Base-by-base conservation (phyloP, 192 early-diverging fungal genomes). In the Gryganskiella cystojenkinii region DNA sequence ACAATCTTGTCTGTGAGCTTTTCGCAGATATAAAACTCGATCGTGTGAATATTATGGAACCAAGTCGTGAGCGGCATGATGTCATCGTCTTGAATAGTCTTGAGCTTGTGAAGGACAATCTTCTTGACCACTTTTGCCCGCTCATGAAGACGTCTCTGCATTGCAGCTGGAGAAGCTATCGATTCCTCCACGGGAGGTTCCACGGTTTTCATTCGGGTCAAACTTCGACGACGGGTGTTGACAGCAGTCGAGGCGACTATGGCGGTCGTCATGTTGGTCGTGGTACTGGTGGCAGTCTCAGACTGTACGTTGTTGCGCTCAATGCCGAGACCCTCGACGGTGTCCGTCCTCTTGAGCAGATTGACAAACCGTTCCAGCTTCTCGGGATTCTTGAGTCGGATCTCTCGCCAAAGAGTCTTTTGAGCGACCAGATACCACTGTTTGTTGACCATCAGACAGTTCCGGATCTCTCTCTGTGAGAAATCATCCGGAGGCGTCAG, bases 11-110 rank as follows among this genome's bases (percentile, higher is more conserved):
- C 82, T 9, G 80, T 69, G 1, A 87, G 57, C 47, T 82, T 72
- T 30, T 84, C 85, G 24, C 85, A 87, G 33, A 87, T 87, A n/a
- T 87, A 87, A 15, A 87, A 78, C 30, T 87, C 83, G 40, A 87
- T 59, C 5, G 62, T 71, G 13, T 70, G 67, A 4, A 87, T 52
- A n/a, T 78, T 66, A 20, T 59, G 43, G 33, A 78, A 78, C 74
- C 74, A 78, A 13, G 66, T 45, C 6, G 67, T 56, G 24, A 78
- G 25, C 3, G 67, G 67, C 34, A 78, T 22, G 49, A 78, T 64
- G 28, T 78, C 67, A 11, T 50, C 28, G 28, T 78, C 74, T 34
- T 78, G 65, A 28, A 78, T 57, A 28, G 57, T 30, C 61, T 78
- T 78, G 40, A 78, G 74, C 43, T 78, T 78, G 61, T 78, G 74